Conservation (phyloP, 1,139 yeast species). For the Blastobotrys apis region DNA sequence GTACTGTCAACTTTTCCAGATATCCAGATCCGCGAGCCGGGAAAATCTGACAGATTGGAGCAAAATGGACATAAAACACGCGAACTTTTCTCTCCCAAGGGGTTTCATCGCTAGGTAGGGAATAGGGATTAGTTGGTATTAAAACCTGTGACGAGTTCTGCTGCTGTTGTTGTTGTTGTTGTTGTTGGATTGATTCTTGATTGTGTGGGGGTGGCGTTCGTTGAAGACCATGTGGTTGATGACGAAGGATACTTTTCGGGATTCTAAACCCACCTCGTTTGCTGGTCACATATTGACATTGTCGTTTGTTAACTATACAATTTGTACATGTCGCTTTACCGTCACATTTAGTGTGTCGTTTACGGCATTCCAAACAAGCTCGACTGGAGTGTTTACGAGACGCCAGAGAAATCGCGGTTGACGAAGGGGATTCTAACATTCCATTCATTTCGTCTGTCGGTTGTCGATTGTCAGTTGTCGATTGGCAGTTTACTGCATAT, state of each 20-base stretch:
- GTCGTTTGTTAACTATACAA: constrained; percentile 6
- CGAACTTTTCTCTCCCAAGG: constrained; percentile 7
- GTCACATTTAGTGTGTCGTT: constrained; percentile 13
- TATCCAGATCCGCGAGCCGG: constrained; percentile 5
- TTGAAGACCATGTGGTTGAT: constrained; percentile 1
- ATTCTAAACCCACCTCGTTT: constrained; percentile 13
- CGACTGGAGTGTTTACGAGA: constrained; percentile 9
- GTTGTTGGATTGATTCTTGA: too few relatives aligned
- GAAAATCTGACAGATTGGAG: constrained; percentile 3
- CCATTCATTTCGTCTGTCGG: too few relatives aligned
- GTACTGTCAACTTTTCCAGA: constrained; percentile 5
- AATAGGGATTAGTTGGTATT: too few relatives aligned
- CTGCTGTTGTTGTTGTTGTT: background rate
- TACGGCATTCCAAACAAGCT: constrained; percentile 13
- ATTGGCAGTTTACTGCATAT: too few relatives aligned
- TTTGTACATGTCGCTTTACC: constrained; percentile 8
- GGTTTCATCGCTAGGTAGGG: constrained; percentile 11
- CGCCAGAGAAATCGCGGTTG: too few relatives aligned
- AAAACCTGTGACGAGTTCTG: background rate
- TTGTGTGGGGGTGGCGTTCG: background rate
- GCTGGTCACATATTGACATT: constrained; percentile 8
- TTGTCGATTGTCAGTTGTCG: too few relatives aligned
- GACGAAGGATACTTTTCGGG: constrained; percentile 5
- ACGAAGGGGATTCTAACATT: too few relatives aligned
- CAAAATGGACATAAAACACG: constrained; percentile 7